Evolutionary conservation across 805 yeast genomes (phyloP).

Genomic region (Lipomyces orientalis): DNA sequence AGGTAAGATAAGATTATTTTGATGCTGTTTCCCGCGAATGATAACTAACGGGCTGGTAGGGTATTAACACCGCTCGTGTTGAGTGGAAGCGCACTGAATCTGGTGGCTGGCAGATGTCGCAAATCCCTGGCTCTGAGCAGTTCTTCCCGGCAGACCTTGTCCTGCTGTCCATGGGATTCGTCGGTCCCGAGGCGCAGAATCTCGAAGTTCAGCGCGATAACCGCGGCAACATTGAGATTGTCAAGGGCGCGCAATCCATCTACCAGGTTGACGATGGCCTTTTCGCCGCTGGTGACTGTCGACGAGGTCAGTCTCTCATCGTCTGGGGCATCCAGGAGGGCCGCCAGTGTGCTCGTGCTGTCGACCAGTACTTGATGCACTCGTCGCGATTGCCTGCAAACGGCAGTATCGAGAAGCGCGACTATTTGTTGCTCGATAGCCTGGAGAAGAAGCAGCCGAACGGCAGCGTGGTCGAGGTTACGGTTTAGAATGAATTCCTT

Average conservation of each 20-base stretch:
- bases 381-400: slow-evolving; percentile 86
- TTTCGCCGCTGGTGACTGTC: slow-evolving; percentile 97
- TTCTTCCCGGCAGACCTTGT: slow-evolving; percentile 94
- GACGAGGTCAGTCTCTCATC: slow-evolving; percentile 97
- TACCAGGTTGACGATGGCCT: slow-evolving; percentile 77
- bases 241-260: slow-evolving; percentile 58
- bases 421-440: slow-evolving; percentile 54
- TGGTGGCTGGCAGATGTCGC: slow-evolving; percentile 99
- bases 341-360: slow-evolving; percentile 96
- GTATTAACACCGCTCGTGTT: slow-evolving; percentile 93
- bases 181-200: slow-evolving; percentile 90
- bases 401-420: slow-evolving; percentile 89
- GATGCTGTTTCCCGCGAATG: not conserved
- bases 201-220: slow-evolving; percentile 69
- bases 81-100: slow-evolving; percentile 96
- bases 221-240: slow-evolving; percentile 79
- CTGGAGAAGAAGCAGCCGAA: slow-evolving; percentile 21
- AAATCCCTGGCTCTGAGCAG: slow-evolving; percentile 93
- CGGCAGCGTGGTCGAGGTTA: slow-evolving; percentile 24
- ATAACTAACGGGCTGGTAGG: slow-evolving; percentile 45
- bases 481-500: slow-evolving; percentile 15
- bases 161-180: slow-evolving; percentile 93
- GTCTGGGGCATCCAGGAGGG: slow-evolving; percentile 99
- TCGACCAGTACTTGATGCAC: slow-evolving; percentile 80
- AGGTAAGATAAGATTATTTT: slow-evolving; percentile 40